Percentiles rank a stretch among this genome's conserved stretches.
phyloP scores from a whole-genome alignment of 1,139 yeast genomes.

The Saccharomyces hybrid region DNA sequence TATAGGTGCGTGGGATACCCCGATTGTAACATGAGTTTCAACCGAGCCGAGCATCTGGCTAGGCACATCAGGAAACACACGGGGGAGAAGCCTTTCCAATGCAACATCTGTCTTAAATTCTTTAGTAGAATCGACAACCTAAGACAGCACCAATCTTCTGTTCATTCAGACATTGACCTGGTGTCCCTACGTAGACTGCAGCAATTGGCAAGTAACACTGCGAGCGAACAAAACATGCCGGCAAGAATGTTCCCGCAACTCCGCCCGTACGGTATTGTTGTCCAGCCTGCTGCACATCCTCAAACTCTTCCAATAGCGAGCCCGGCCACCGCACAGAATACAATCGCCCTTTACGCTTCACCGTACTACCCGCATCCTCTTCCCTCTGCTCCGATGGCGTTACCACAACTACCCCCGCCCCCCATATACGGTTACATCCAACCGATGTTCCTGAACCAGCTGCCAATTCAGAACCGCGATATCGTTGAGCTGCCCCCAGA shows the following conservation, averaged over 20 bases:
- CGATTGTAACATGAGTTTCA: constrained; percentile 82
- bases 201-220: neutral
- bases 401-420: neutral
- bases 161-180: constrained; percentile 46
- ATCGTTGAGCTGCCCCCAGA: neutral
- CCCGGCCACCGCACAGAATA: neutral
- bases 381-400: neutral
- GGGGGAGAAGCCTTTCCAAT: constrained; percentile 89
- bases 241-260: neutral
- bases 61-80: constrained; percentile 91
- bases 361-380: neutral
- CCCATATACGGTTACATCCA: neutral
- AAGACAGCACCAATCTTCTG: constrained; percentile 89
- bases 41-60: constrained; percentile 84
- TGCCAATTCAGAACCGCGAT: neutral
- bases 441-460: neutral
- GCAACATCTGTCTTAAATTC: constrained; percentile 72
- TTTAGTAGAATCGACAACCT: constrained; percentile 82
- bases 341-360: neutral
- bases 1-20: constrained; percentile 86
- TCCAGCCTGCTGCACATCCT: neutral
- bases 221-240: neutral
- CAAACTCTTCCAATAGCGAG: neutral
- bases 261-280: neutral
- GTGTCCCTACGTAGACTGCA: neutral